A percentile compares a stretch with the other conserved stretches of the same genome.
phyloP scores from a whole-genome alignment of 257 asterid genomes.

The Agastache rugosa region DNA sequence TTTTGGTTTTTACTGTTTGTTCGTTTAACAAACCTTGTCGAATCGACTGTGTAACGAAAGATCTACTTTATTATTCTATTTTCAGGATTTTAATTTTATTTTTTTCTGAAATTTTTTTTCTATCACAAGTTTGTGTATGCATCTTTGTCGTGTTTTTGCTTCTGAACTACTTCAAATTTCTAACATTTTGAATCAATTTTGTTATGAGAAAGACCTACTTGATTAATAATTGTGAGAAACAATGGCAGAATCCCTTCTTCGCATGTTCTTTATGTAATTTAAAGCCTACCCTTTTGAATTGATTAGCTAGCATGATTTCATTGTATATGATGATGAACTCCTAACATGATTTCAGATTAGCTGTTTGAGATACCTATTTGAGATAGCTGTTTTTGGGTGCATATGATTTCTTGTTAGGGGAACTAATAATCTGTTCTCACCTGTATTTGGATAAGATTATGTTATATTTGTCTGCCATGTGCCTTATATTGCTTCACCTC shows the following conservation, averaged over 20 bases:
- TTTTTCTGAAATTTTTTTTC: background rate
- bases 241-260: too few relatives aligned
- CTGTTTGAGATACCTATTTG: slow-evolving; percentile 29
- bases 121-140: background rate
- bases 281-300: too few relatives aligned
- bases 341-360: slow-evolving; percentile 25
- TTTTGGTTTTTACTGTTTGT: background rate
- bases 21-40: too few relatives aligned
- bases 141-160: background rate
- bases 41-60: slow-evolving; percentile 9
- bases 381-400: slow-evolving; percentile 31
- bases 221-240: too few relatives aligned
- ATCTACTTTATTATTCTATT: slow-evolving; percentile 27
- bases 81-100: background rate
- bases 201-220: too few relatives aligned
- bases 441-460: slow-evolving; percentile 45
- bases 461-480: slow-evolving; percentile 39
- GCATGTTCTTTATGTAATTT: too few relatives aligned
- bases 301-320: too few relatives aligned
- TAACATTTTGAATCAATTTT: too few relatives aligned
- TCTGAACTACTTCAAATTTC: slow-evolving; percentile 12
- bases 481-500: slow-evolving; percentile 29
- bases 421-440: slow-evolving; percentile 34
- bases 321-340: slow-evolving; percentile 14
- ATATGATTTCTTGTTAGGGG: slow-evolving; percentile 36